Conservation (phyloP, 257 asterid species). For the Hygrophila difformis region DNA sequence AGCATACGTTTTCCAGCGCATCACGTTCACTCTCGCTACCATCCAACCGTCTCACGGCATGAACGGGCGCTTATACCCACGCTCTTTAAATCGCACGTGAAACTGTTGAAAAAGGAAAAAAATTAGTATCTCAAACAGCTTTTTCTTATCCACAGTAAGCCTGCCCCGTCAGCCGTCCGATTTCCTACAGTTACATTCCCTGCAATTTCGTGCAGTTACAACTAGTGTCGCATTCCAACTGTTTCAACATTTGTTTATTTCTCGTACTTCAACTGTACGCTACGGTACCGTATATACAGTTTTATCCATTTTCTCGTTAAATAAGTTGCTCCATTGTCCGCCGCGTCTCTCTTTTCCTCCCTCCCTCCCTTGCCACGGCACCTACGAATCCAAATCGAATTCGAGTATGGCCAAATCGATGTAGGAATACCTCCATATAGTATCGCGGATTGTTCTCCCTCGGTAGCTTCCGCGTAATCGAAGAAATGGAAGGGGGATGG, state of each 20-base stretch:
- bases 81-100: neutral
- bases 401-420: constrained; percentile 15
- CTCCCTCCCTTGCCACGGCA: constrained; percentile 9
- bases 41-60: no score
- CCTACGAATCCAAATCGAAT: constrained; percentile 16
- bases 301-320: no score
- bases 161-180: constrained; percentile 9
- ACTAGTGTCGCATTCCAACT: no score
- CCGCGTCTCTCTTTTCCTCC: neutral
- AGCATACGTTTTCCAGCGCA: neutral
- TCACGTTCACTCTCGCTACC: neutral
- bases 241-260: no score
- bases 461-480: constrained; percentile 1
- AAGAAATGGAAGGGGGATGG: constrained; percentile 58
- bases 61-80: neutral
- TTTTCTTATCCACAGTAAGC: constrained; percentile 16
- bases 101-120: neutral
- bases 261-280: constrained; percentile 10
- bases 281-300: no score
- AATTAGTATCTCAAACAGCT: neutral
- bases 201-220: constrained; percentile 13
- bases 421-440: constrained; percentile 17
- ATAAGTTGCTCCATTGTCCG: no score
- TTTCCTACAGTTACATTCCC: constrained; percentile 2
- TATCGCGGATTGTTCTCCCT: constrained; percentile 4